Conservation (phyloP, 1,284 basidiomycete species). For the Pisolithus thermaeus region DNA sequence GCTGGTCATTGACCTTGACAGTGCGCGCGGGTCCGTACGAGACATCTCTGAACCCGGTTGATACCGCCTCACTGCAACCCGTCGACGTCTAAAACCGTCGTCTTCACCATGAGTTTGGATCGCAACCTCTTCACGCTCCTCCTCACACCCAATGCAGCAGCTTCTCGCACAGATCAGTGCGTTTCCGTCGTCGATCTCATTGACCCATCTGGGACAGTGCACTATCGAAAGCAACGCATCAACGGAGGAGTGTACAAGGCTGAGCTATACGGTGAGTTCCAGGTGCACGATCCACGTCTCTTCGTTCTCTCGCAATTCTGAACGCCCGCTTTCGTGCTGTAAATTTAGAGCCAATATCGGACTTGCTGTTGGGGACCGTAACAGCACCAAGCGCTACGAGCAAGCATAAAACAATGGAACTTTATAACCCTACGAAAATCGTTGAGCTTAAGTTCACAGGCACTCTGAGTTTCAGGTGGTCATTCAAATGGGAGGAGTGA, state of each 20-base stretch:
- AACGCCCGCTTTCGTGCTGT: background rate
- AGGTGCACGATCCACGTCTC: background rate
- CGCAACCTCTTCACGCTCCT: constrained; percentile 76
- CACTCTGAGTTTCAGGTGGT: constrained; percentile 69
- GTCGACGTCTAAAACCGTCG: no score
- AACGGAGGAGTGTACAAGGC: constrained; percentile 49
- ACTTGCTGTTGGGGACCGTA: constrained; percentile 59
- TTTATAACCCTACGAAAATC: constrained; percentile 66
- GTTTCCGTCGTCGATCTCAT: constrained; percentile 54
- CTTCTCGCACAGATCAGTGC: constrained; percentile 39
- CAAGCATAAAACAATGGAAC: constrained; percentile 69
- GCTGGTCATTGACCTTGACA: no score
- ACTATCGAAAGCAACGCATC: constrained; percentile 65
- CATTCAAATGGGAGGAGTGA: constrained; percentile 77
- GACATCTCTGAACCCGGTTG: no score
- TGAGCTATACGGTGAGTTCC: constrained; percentile 56
- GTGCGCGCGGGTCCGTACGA: no score
- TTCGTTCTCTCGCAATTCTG: background rate
- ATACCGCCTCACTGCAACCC: no score
- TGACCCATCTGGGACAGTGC: constrained; percentile 52
- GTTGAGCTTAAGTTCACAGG: constrained; percentile 72
- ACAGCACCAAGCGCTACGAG: constrained; percentile 55
- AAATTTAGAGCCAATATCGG: constrained; percentile 56
- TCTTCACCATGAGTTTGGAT: constrained; percentile 59
- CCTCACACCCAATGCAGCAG: constrained; percentile 44